phyloP scores from a whole-genome alignment of 345 rosid species.

The Mangifera indica region DNA sequence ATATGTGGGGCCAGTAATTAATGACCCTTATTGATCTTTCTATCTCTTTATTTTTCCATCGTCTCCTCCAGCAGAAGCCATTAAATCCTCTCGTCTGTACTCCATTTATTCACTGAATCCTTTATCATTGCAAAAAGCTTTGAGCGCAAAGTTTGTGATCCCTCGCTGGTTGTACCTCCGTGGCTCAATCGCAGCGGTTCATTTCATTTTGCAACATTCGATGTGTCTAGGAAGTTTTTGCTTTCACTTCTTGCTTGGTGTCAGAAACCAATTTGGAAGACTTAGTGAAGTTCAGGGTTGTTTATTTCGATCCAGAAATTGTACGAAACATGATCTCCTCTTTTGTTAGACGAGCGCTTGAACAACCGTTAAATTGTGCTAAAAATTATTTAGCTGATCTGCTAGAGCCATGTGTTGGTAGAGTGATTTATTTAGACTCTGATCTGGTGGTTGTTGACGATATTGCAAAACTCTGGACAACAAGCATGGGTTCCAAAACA shows the following conservation, averaged over 20 bases:
- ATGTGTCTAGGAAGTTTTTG: conserved; percentile 75
- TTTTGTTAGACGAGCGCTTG: too few relatives aligned
- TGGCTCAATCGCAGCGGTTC: conserved; percentile 95
- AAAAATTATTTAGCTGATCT: too few relatives aligned
- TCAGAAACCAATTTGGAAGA: conserved; percentile 64
- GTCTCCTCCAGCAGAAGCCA: too few relatives aligned
- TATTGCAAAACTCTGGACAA: too few relatives aligned
- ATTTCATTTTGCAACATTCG: conserved; percentile 75
- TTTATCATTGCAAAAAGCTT: conserved; percentile 59
- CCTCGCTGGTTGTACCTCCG: conserved; percentile 79
- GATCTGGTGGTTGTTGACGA: too few relatives aligned
- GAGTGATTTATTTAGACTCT: too few relatives aligned
- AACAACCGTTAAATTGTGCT: too few relatives aligned
- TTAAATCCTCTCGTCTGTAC: conserved; percentile 61
- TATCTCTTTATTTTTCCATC: conserved; percentile 85
- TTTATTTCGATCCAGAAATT: too few relatives aligned
- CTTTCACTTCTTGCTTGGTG: conserved; percentile 89
- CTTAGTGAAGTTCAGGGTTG: conserved; percentile 73
- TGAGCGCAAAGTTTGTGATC: conserved; percentile 77
- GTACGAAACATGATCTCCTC: too few relatives aligned
- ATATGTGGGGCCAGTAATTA: too few relatives aligned
- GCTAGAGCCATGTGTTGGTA: too few relatives aligned
- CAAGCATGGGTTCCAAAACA: too few relatives aligned
- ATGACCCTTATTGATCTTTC: conserved; percentile 67
- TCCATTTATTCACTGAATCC: conserved; percentile 26